Evolutionary conservation across 257 asterid species (phyloP).

Genomic region (Jacaranda copaia): DNA sequence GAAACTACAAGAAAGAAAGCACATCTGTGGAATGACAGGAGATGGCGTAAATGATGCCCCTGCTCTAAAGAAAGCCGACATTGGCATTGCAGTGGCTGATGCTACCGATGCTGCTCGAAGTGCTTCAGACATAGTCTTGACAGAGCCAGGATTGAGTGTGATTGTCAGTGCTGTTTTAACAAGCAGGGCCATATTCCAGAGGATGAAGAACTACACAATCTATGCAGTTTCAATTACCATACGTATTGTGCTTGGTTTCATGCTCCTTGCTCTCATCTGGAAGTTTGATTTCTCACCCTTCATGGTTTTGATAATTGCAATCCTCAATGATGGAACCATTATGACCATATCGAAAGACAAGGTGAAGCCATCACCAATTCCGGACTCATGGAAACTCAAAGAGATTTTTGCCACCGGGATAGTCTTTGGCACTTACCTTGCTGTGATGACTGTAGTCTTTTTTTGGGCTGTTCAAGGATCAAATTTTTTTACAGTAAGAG

Average conservation of each 20-base stretch:
- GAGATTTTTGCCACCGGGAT: slow-evolving; percentile 75
- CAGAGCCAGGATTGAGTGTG: slow-evolving; percentile 65
- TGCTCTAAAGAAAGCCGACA: slow-evolving; percentile 62
- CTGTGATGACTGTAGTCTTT: slow-evolving; percentile 64
- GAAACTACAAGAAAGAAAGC: slow-evolving; percentile 66
- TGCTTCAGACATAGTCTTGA: slow-evolving; percentile 63
- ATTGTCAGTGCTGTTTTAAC: slow-evolving; percentile 62
- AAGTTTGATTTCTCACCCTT: slow-evolving; percentile 72
- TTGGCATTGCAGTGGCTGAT: slow-evolving; percentile 68
- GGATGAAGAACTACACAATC: slow-evolving; percentile 75
- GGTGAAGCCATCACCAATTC: slow-evolving; percentile 66
- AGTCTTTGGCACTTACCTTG: slow-evolving; percentile 67
- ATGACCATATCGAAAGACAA: slow-evolving; percentile 71
- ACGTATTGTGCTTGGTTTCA: slow-evolving; percentile 65
- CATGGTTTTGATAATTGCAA: slow-evolving; percentile 71
- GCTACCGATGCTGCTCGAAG: slow-evolving; percentile 69
- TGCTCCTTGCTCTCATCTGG: slow-evolving; percentile 69
- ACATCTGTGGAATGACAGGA: slow-evolving; percentile 70
- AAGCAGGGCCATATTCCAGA: slow-evolving; percentile 64
- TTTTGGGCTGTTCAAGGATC: slow-evolving; percentile 61
- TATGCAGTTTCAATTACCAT: slow-evolving; percentile 72
- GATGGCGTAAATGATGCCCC: slow-evolving; percentile 78
- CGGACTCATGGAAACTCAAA: slow-evolving; percentile 69
- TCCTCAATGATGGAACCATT: slow-evolving; percentile 70
- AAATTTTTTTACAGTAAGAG: slow-evolving; percentile 49